phyloP scores from a whole-genome alignment of 1,139 yeast species.

The Kluyveromyces sp. region DNA sequence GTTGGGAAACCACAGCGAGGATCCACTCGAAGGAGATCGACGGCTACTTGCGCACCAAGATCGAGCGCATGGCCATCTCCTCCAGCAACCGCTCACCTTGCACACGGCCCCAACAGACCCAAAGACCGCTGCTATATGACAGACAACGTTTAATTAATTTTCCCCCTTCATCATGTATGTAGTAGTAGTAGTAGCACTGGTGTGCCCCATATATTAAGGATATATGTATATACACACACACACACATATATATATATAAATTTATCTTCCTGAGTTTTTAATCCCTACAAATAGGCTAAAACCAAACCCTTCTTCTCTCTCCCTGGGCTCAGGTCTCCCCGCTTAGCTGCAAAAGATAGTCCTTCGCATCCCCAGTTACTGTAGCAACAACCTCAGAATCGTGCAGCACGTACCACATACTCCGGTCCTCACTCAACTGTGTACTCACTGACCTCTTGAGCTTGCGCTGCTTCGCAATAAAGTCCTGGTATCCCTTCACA shows the following conservation, averaged over 20 bases:
- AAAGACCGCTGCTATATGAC: neutral
- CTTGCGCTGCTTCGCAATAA: conserved; percentile 22
- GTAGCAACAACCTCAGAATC: conserved; percentile 32
- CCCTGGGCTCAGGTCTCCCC: conserved; percentile 4
- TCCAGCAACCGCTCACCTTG: conserved; percentile 48
- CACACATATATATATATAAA: neutral
- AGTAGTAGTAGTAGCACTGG: too few relatives aligned
- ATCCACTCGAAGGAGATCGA: conserved; percentile 81
- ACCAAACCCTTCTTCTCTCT: neutral
- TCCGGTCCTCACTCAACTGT: conserved; percentile 25
- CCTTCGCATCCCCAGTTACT: conserved; percentile 30
- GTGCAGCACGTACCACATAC: conserved; percentile 28
- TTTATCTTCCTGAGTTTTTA: neutral
- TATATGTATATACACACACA: neutral
- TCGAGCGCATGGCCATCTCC: conserved; percentile 91
- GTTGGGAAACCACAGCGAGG: conserved; percentile 42
- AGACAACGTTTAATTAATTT: too few relatives aligned
- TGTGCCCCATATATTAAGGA: too few relatives aligned
- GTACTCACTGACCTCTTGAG: conserved; percentile 20
- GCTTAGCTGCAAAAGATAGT: conserved; percentile 20
- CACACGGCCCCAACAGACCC: conserved; percentile 15
- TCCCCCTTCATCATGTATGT: too few relatives aligned
- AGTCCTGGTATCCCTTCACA: conserved; percentile 31
- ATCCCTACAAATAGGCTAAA: neutral
- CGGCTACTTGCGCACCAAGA: conserved; percentile 86